Conservation (phyloP, 2,329 filamentous ascomycete genomes). For the Aureobasidium lini region DNA sequence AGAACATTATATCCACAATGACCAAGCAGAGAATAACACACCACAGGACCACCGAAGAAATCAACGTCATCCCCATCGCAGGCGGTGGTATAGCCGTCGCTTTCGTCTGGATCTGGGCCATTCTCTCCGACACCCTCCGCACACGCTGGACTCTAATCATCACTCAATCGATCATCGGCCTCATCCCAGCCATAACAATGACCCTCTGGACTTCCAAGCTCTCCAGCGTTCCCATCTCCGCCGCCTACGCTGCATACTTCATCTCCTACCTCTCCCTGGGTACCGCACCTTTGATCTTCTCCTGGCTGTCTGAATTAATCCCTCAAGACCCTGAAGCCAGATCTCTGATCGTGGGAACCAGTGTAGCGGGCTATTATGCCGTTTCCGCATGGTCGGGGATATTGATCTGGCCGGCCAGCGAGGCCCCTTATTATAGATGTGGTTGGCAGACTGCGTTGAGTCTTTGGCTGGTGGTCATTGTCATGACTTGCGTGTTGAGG, state of each 20-base stretch:
- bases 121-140: constrained; percentile 43
- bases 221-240: constrained; percentile 33
- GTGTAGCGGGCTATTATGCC: constrained; percentile 44
- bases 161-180: constrained; percentile 39
- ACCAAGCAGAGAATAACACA: background rate
- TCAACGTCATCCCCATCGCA: constrained; percentile 44
- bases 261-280: constrained; percentile 43
- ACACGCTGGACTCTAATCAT: constrained; percentile 47
- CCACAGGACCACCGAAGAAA: constrained; percentile 26
- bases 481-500: constrained; percentile 38
- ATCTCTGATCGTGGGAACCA: constrained; percentile 42
- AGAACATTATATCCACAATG: constrained; percentile 15
- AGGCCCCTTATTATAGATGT: constrained; percentile 44
- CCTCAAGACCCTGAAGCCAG: constrained; percentile 45
- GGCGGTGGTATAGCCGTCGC: constrained; percentile 43
- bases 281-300: constrained; percentile 46
- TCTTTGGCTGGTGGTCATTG: constrained; percentile 38
- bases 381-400: constrained; percentile 47
- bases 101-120: constrained; percentile 49
- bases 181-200: constrained; percentile 46
- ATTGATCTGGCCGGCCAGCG: constrained; percentile 44
- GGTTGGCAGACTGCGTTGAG: constrained; percentile 44
- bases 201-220: constrained; percentile 46
- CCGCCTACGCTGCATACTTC: constrained; percentile 47
- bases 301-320: constrained; percentile 46